phyloP scores from a whole-genome alignment of 2,329 filamentous ascomycete genomes.

The Colletotrichum neosansevieriae region DNA sequence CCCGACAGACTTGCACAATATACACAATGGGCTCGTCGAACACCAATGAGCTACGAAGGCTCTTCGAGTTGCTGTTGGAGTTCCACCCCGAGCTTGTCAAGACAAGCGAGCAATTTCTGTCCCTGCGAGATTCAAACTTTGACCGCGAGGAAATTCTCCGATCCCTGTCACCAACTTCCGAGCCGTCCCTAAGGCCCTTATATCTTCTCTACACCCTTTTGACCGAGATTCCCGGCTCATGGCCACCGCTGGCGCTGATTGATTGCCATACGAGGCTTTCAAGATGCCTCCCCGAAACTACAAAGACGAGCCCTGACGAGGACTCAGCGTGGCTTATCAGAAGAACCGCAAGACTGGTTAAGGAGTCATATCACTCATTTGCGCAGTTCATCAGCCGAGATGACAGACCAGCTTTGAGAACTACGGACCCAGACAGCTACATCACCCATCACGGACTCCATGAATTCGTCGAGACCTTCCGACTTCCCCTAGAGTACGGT shows the following conservation, averaged over 20 bases:
- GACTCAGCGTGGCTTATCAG: conserved; percentile 39
- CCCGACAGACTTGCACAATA: background rate
- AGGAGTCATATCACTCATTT: conserved; percentile 52
- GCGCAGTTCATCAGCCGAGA: conserved; percentile 50
- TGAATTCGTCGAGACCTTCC: conserved; percentile 50
- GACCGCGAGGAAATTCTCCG: conserved; percentile 40
- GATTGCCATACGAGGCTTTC: conserved; percentile 51
- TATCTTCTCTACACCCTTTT: conserved; percentile 45
- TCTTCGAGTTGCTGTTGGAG: background rate
- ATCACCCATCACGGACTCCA: conserved; percentile 50
- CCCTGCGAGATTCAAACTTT: background rate
- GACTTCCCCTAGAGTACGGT: conserved; percentile 43
- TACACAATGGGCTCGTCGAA: background rate
- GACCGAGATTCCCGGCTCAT: conserved; percentile 45
- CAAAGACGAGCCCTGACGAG: conserved; percentile 46
- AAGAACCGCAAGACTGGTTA: conserved; percentile 44
- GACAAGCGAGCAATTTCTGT: background rate
- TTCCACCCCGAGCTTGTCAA: background rate
- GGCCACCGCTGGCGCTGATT: conserved; percentile 47
- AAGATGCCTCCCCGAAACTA: conserved; percentile 52
- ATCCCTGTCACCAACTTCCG: conserved; percentile 41
- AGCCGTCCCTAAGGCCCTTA: conserved; percentile 44
- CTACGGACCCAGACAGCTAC: conserved; percentile 43
- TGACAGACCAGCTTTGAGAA: conserved; percentile 46
- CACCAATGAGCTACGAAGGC: background rate